These are phyloP conservation scores for Mycena kentingensis DNA, from an alignment of 768 basidiomycete genomes.

Conservation along the genomic window DNA sequence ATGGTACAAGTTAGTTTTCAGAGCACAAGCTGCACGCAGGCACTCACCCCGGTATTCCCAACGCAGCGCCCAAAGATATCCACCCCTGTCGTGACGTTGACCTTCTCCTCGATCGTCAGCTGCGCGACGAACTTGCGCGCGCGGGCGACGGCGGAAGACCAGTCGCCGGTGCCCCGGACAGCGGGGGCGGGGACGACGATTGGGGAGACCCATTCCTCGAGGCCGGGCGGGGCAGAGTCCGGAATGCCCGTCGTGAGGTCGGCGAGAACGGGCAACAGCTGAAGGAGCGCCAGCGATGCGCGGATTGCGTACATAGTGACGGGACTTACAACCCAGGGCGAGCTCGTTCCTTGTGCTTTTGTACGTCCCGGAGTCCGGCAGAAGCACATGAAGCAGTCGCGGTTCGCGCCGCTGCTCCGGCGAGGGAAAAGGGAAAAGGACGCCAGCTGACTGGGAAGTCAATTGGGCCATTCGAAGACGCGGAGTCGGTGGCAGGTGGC, in stretches of 20 bases:
- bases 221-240: slow-evolving; percentile 11
- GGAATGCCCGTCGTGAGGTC: slow-evolving; percentile 14
- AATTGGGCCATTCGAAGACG: too few species aligned
- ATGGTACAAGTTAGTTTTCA: slow-evolving; percentile 2
- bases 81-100: slow-evolving; percentile 31
- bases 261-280: slow-evolving; percentile 2
- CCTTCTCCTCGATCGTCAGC: slow-evolving; percentile 30
- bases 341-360: too few species aligned
- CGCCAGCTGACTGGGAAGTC: too few species aligned
- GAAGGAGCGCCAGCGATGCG: too few species aligned
- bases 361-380: too few species aligned
- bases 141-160: not conserved
- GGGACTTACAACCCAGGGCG: too few species aligned
- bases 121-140: slow-evolving; percentile 8
- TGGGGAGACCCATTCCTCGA: slow-evolving; percentile 12
- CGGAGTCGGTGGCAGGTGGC: too few species aligned
- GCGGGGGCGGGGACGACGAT: slow-evolving; percentile 9
- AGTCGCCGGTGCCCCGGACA: not conserved
- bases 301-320: too few species aligned
- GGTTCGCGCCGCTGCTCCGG: too few species aligned
- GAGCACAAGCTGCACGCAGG: slow-evolving; percentile 24
- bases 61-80: slow-evolving; percentile 27
- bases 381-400: too few species aligned
- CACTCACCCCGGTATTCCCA: slow-evolving; percentile 11
- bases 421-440: too few species aligned